Base-by-base conservation (phyloP, 305 asterid genomes). In the Rubia peregrina region DNA sequence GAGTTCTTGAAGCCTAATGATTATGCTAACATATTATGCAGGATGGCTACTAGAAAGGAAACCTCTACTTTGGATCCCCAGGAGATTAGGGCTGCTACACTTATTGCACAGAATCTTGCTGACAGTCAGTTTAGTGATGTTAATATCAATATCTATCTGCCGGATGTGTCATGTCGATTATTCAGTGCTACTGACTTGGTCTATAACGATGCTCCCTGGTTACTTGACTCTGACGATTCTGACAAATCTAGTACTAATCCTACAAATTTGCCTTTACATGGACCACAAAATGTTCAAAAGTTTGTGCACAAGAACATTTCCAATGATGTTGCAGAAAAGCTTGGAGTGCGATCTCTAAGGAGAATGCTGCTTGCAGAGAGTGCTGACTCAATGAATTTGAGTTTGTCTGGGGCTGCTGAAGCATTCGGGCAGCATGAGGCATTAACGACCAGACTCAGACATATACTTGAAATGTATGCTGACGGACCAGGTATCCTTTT, bases 341-440 rank as follows among this genome's bases (percentile, higher is more conserved):
- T 93, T 78, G 98, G 98, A 71, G 97, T 91, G 59, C 92, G 91
- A 33, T 93, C 98, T 72, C 82, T 93, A 41, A 88, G 98, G 74
- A 84, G 96, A 89, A 89, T 84, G 77, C 80, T 93, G 78, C 97
- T 93, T 55, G 97, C 97, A 46, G 96, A 93, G 88, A 93, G 96
- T 85, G 95, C 98, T 33, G 96, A 93, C 73, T 93, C 98, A 10
- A 86, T 93, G 98, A 93, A 93, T 84, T 71, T 93, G 84, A 91
- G 96, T 81, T 85, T 93, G 80, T 93, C 96, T 71, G 98, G 98
- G 75, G 97, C 97, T 67, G 96, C 97, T 73, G 98, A 93, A 82
- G 98, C 98, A 68, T 93, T 93, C 85, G 98, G 98, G 70, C 98
- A 93, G 81, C 98, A 93, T 80, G 98, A 93, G 81, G 90, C 96